Evolutionary conservation across 1,139 yeast genomes (phyloP).

Genomic region (Blastobotrys ciferrii): DNA sequence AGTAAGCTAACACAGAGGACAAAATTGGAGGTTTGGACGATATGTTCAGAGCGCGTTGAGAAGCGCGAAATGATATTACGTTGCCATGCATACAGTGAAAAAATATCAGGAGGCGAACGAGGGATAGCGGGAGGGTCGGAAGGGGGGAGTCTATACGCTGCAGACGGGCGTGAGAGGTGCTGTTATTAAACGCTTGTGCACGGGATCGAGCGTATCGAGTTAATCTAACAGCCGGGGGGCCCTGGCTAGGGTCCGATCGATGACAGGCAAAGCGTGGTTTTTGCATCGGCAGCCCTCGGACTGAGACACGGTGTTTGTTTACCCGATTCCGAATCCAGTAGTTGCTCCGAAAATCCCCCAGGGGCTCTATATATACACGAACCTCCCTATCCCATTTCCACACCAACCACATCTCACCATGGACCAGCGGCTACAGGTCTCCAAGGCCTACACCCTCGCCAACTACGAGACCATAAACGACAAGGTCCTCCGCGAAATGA

Average conservation of each 20-base stretch:
- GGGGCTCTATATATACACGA: slow-evolving; percentile 2
- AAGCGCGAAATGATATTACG: too few relatives aligned
- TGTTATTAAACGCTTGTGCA: background rate
- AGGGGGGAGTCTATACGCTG: too few relatives aligned
- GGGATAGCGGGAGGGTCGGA: too few relatives aligned
- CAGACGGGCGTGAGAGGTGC: too few relatives aligned
- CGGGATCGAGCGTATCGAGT: background rate
- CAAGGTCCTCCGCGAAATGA: slow-evolving; percentile 36
- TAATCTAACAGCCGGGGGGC: background rate
- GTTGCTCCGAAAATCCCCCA: background rate
- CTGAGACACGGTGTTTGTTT: slow-evolving; percentile 7
- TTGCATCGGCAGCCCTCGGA: background rate
- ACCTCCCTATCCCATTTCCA: background rate
- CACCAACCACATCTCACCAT: background rate
- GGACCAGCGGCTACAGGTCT: slow-evolving; percentile 19
- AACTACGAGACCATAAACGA: slow-evolving; percentile 38
- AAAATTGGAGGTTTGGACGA: too few relatives aligned
- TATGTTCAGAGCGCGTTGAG: too few relatives aligned
- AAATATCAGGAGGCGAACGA: too few relatives aligned
- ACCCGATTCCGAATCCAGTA: background rate
- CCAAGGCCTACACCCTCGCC: slow-evolving; percentile 30
- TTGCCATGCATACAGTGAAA: too few relatives aligned
- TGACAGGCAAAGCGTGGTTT: background rate
- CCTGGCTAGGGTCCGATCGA: slow-evolving; percentile 3
- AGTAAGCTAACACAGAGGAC: too few relatives aligned